phyloP scores from a whole-genome alignment of 371 early-diverging fungal genomes.

The Rhizopus delemar region DNA sequence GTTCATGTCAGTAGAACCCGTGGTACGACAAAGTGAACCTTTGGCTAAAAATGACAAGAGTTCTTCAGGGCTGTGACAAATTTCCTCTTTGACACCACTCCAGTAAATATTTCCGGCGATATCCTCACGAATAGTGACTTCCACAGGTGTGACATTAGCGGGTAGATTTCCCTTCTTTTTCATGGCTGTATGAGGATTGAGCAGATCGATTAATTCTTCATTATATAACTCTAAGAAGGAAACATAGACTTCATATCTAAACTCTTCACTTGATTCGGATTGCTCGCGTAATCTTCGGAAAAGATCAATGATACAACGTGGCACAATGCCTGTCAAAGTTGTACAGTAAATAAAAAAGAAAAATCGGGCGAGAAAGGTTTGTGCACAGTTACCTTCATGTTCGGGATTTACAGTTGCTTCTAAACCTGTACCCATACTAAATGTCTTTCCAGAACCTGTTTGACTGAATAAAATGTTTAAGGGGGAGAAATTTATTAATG shows the following conservation, averaged over 20 bases:
- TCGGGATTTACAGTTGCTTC: conserved; percentile 39
- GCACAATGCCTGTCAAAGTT: conserved; percentile 75
- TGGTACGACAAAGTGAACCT: conserved; percentile 89
- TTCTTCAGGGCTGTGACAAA: conserved; percentile 74
- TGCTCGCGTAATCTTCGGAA: conserved; percentile 48
- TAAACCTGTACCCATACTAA: conserved; percentile 52
- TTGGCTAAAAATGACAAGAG: conserved; percentile 70
- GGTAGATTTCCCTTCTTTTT: conserved; percentile 21
- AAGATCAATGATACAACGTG: conserved; percentile 77
- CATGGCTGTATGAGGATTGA: conserved; percentile 52
- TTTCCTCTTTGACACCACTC: conserved; percentile 86
- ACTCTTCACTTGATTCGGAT: conserved; percentile 45
- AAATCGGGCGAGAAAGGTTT: conserved; percentile 6
- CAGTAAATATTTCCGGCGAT: conserved; percentile 88
- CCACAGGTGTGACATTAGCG: conserved; percentile 16
- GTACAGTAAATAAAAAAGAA: conserved; percentile 19
- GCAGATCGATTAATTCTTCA: conserved; percentile 90
- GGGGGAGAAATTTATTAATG: conserved; percentile 5
- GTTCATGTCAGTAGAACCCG: conserved; percentile 98
- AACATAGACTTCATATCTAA: conserved; percentile 65
- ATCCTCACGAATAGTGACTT: conserved; percentile 87
- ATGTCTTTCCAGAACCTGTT: conserved; percentile 63
- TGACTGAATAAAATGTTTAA: conserved; percentile 26
- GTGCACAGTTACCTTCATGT: conserved; percentile 33
- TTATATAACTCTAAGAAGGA: conserved; percentile 98